Evolutionary conservation across 495 filamentous ascomycete genomes (phyloP), one percentile per base, ranked within the genome.

Genomic region (Lineolata rhizophorae): DNA sequence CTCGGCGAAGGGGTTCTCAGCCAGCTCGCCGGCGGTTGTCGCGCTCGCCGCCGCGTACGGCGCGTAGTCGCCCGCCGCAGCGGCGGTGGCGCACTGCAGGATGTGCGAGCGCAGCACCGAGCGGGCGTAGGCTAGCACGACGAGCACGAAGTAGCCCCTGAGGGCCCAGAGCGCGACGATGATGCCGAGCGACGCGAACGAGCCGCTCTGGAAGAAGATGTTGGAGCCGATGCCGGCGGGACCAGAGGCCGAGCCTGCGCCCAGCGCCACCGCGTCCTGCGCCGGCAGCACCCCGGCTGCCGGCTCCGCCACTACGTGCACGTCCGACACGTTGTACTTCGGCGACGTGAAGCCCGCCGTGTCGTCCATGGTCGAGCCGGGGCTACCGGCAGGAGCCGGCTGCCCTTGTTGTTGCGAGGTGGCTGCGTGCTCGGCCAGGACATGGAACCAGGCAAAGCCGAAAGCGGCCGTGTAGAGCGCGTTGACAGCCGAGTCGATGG

Each of bases 41-140:
- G 6, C 16, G 11, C 6, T 6, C 14, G 58, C 55, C 25, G 57
- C 39, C 5, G 35, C 45, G 28, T 51, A 30, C 8, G 18, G 35
- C 11, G 20, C 27, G n/a, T 29, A 32, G 36, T 41, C 30, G 35
- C 36, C 33, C 18, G 37, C 27, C 8, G 32, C 30, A 16, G 35
- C 34, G 1, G 39, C 41, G 3, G 42, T 40, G 11, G 40, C 8
- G 16, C 10, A 48, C 5, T 30, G 6, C 6, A 37, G 38, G 33
- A 55, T 44, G 36, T 68, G 61, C 26, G 61, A 56, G 18, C 76
- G 64, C 28, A 93, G 52, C 8, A 76, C 65, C 35, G 67, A 58
- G 30, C 81, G 65, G 9, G 83, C 80, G 47, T 73, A 83, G 12
- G 79, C 70, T 44, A 84, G 64, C 48, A 90, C 64, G 26, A 92